Percentiles rank a stretch among this genome's conserved stretches.
phyloP scores from a whole-genome alignment of 2,329 filamentous ascomycete species.

The Aureobasidium sp. region DNA sequence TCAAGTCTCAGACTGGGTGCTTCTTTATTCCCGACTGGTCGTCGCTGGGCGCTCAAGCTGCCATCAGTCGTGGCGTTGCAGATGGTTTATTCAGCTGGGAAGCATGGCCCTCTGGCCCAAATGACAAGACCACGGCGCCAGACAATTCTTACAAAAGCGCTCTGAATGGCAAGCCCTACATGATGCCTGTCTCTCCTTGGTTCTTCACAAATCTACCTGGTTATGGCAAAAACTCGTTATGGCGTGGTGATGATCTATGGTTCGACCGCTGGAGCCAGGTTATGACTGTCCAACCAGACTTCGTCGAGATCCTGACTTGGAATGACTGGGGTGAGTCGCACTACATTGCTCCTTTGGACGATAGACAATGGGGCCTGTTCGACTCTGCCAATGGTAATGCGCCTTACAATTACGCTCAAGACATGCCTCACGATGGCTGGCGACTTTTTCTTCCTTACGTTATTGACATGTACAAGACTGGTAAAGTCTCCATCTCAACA shows the following conservation, averaged over 20 bases:
- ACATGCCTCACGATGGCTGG: conserved; percentile 44
- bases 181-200: conserved; percentile 42
- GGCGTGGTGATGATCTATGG: conserved; percentile 54
- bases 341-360: conserved; percentile 34
- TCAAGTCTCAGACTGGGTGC: conserved; percentile 31
- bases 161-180: conserved; percentile 38
- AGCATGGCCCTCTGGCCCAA: conserved; percentile 40
- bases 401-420: conserved; percentile 40
- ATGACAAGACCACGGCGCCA: conserved; percentile 38
- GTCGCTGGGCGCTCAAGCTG: conserved; percentile 27
- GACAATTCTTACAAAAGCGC: conserved; percentile 5
- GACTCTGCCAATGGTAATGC: conserved; percentile 23
- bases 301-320: conserved; percentile 49
- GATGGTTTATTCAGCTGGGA: conserved; percentile 43
- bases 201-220: conserved; percentile 49
- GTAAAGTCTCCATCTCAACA: conserved; percentile 19
- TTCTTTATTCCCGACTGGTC: conserved; percentile 42
- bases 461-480: conserved; percentile 43
- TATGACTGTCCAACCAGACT: conserved; percentile 40
- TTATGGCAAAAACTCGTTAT: conserved; percentile 55
- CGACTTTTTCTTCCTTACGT: conserved; percentile 41
- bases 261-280: conserved; percentile 49
- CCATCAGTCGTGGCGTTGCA: conserved; percentile 18
- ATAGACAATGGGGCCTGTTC: neutral
- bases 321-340: conserved; percentile 54